A percentile compares a stretch with the other conserved stretches of the same genome.
Evolutionary conservation across 805 yeast species (phyloP).

Genomic region (Spathaspora arborariae): DNA sequence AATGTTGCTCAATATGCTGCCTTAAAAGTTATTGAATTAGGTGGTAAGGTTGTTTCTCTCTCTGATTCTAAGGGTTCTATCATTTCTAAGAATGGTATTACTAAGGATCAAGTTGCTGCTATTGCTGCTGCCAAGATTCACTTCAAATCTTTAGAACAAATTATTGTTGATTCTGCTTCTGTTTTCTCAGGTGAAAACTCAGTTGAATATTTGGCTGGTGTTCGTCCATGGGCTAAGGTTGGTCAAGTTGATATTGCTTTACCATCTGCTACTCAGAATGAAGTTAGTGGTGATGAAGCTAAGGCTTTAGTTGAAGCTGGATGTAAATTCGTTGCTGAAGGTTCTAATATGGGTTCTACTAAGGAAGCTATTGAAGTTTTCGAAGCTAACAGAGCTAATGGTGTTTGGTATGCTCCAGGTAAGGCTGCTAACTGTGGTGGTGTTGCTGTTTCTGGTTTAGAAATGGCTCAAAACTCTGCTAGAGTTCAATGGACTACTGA

Average conservation of each 20-base stretch:
- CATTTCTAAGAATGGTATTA: slow-evolving; percentile 75
- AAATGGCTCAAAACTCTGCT: slow-evolving; percentile 99
- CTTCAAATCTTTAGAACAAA: slow-evolving; percentile 71
- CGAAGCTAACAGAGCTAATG: slow-evolving; percentile 70
- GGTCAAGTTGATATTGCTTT: slow-evolving; percentile 93
- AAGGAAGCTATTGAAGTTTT: slow-evolving; percentile 94
- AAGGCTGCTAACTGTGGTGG: slow-evolving; percentile 99
- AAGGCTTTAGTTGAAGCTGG: slow-evolving; percentile 90
- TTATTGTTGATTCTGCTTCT: slow-evolving; percentile 49
- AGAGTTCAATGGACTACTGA: slow-evolving; percentile 88
- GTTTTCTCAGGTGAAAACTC: slow-evolving; percentile 51
- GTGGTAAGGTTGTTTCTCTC: slow-evolving; percentile 89
- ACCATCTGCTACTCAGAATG: slow-evolving; percentile 98
- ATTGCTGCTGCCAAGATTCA: slow-evolving; percentile 76
- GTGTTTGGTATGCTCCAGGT: slow-evolving; percentile 98
- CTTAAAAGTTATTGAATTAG: slow-evolving; percentile 92
- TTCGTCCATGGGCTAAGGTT: slow-evolving; percentile 93
- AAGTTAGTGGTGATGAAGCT: slow-evolving; percentile 96
- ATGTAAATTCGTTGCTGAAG: slow-evolving; percentile 92
- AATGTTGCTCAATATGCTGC: slow-evolving; percentile 99
- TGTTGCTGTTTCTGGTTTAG: slow-evolving; percentile 97
- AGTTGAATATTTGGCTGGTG: slow-evolving; percentile 84
- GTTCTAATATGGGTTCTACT: slow-evolving; percentile 99
- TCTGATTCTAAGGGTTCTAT: slow-evolving; percentile 94
- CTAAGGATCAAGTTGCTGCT: slow-evolving; percentile 71